Conservation (phyloP, 1,139 yeast genomes). For the Geotrichum citri-aurantii region DNA sequence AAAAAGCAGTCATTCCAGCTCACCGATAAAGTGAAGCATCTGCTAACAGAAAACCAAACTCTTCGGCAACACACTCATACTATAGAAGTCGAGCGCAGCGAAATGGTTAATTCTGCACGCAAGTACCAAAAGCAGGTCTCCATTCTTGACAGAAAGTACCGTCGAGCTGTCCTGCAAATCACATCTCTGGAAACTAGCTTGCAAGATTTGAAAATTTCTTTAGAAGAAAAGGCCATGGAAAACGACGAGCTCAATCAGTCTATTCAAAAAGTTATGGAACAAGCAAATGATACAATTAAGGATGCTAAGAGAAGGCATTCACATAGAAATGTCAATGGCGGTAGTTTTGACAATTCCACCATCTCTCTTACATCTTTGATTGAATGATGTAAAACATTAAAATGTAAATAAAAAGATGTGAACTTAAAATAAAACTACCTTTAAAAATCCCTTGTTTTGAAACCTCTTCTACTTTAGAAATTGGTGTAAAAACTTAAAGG, state of each 20-base stretch:
- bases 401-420: background rate
- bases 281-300: constrained; percentile 32
- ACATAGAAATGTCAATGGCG: background rate
- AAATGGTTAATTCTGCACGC: background rate
- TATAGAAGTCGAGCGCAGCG: constrained; percentile 7
- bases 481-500: no score
- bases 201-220: constrained; percentile 35
- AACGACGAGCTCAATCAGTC: constrained; percentile 35
- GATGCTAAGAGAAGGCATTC: constrained; percentile 28
- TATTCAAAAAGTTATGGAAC: constrained; percentile 34
- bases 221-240: constrained; percentile 37
- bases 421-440: background rate
- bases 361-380: background rate
- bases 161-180: constrained; percentile 26
- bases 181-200: constrained; percentile 31
- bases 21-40: constrained; percentile 12
- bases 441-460: background rate
- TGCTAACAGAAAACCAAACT: constrained; percentile 19
- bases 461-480: background rate
- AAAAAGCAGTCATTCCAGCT: background rate
- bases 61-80: constrained; percentile 1
- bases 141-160: constrained; percentile 28
- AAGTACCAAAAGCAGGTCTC: constrained; percentile 27
- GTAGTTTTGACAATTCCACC: background rate
- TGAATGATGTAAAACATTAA: background rate